These are phyloP conservation scores for Favolaschia claudopus DNA, from an alignment of 768 basidiomycete genomes.

Conservation along the genomic window DNA sequence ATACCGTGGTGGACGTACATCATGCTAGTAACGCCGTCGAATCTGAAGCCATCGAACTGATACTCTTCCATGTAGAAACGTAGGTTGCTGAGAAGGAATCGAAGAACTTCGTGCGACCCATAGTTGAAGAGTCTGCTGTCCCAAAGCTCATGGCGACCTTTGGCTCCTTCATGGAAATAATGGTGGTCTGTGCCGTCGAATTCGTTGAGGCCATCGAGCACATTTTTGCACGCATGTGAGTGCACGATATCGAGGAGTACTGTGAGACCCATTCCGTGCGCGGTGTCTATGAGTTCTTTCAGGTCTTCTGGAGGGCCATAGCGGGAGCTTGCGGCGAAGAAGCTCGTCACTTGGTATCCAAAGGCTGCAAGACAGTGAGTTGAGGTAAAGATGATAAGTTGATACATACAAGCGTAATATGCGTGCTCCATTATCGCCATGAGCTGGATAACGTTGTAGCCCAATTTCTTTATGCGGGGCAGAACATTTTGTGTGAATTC, in stretches of 20 bases:
- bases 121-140: conserved; percentile 99
- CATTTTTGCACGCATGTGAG: conserved; percentile 98
- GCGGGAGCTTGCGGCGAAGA: conserved; percentile 97
- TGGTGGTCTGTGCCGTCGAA: conserved; percentile 98
- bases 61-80: conserved; percentile 96
- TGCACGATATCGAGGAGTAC: conserved; percentile 97
- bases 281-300: conserved; percentile 93
- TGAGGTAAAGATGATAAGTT: not conserved
- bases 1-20: conserved; percentile 99
- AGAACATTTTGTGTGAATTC: conserved; percentile 90
- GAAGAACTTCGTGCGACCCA: conserved; percentile 89
- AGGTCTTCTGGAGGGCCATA: conserved; percentile 96
- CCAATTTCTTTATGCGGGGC: conserved; percentile 87
- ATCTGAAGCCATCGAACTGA: conserved; percentile 96
- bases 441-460: conserved; percentile 96
- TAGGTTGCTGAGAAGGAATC: conserved; percentile 94
- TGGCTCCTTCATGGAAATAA: conserved; percentile 95
- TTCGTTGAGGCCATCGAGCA: conserved; percentile 91
- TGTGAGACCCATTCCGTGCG: conserved; percentile 90
- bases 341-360: conserved; percentile 97
- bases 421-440: conserved; percentile 99
- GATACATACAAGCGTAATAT: conserved; percentile 89
- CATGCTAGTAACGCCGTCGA: conserved; percentile 99
- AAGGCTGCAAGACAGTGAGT: conserved; percentile 68
- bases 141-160: conserved; percentile 96